Base-by-base conservation (phyloP, 805 yeast genomes). In the Saccharomycopsis amapae region DNA sequence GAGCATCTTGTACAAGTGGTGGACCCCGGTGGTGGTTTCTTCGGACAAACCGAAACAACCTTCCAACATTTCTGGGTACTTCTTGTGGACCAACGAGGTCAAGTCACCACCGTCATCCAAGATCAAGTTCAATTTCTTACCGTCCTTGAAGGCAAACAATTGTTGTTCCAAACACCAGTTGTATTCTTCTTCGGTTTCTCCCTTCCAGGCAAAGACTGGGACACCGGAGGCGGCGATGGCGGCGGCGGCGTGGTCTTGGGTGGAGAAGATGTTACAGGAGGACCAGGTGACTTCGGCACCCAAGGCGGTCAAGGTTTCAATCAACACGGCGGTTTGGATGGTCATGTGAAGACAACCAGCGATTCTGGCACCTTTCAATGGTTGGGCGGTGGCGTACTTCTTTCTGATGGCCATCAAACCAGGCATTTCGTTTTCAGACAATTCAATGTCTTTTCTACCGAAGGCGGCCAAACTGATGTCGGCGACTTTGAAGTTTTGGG, bases 201-300 rank as follows among this genome's bases (percentile, higher is more conserved):
- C 97, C 80, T 90, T 90, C 98, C 98, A 90, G 63, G 98, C 98
- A 61, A 87, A 90, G 57, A 90, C 98, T 65, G 98, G 97, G 51
- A 90, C 94, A 75, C 98, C 98, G 58, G 96, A 71, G 59, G 97
- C 98, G 61, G 98, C 98, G 69, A 90, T 93, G 62, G 97, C 97
- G 64, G 98, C 97, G 62, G 98, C 97, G 60, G 97, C 97, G 69
- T 90, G 97, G 74, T 90, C 98, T 77, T 90, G 98, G 58, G 98
- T 90, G 60, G 97, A 89, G 83, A 86, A 90, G 63, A 90, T 90
- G 95, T 90, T 90, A 80, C 98, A 90, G 41, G 96, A 87, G 55
- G 96, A 79, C 98, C 98, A 90, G 64, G 98, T 93, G 54, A 90
- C 97, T 78, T 90, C 98, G 55, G 98, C 98, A 76, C 98, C 98